Conservation (phyloP, 306 rosid genomes). For the Pyrus bretschneideri region DNA sequence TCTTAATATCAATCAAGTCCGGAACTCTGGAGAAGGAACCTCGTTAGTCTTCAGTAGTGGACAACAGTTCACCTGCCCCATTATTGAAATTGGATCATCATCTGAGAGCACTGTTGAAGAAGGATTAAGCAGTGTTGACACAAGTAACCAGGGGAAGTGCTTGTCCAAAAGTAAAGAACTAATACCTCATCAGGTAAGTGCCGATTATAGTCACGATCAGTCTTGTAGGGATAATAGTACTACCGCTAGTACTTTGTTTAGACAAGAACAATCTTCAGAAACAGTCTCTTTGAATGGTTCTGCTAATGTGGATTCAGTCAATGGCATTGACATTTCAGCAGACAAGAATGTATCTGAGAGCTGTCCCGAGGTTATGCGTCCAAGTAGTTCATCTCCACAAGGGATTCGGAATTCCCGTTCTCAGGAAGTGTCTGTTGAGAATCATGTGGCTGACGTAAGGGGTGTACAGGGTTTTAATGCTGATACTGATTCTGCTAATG, state of each 20-base stretch:
- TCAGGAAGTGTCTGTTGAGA: conserved; percentile 37
- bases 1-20: conserved; percentile 28
- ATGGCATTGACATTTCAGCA: conserved; percentile 52
- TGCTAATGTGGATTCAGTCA: conserved; percentile 59
- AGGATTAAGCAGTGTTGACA: conserved; percentile 40
- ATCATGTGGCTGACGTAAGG: conserved; percentile 25
- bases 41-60: conserved; percentile 32
- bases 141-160: conserved; percentile 33
- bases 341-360: conserved; percentile 44
- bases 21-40: conserved; percentile 31
- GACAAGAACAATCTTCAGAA: conserved; percentile 58
- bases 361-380: conserved; percentile 31
- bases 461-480: conserved; percentile 27
- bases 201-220: conserved; percentile 47
- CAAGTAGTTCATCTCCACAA: conserved; percentile 48
- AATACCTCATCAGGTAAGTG: conserved; percentile 66
- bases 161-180: conserved; percentile 67
- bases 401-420: conserved; percentile 34
- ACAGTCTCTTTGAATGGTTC: conserved; percentile 61
- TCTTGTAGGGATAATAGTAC: conserved; percentile 56
- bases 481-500: conserved; percentile 31
- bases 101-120: conserved; percentile 27
- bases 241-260: conserved; percentile 67
- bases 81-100: conserved; percentile 37
- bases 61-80: conserved; percentile 27